Evolutionary conservation across 768 basidiomycete species (phyloP).

Genomic region (Mycena capillaripes): DNA sequence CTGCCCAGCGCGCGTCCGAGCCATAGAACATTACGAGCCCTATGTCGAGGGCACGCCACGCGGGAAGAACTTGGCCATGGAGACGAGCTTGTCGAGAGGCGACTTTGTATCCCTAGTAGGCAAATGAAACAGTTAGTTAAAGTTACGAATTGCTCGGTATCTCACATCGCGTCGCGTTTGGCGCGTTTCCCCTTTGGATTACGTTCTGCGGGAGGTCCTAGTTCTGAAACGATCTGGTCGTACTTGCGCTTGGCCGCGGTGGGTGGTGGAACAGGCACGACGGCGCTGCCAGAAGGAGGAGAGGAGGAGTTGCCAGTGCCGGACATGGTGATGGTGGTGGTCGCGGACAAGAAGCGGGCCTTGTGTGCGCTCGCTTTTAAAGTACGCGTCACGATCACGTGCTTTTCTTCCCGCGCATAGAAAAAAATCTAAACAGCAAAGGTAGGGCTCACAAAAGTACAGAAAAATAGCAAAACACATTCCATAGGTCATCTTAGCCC

Average conservation of each 20-base stretch:
- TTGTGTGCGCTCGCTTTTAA: not conserved
- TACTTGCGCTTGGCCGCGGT: not conserved
- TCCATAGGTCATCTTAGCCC: not conserved
- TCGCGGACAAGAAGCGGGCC: slow-evolving; percentile 9
- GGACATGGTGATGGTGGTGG: not conserved
- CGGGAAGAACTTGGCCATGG: not conserved
- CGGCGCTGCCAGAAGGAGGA: not conserved
- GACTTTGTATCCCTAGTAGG: not conserved
- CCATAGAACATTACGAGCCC: not conserved
- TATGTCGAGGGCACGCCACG: not conserved
- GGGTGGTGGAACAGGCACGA: not conserved
- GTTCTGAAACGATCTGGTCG: not conserved
- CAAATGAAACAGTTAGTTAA: not conserved
- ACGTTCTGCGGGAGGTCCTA: not conserved
- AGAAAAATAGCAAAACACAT: not conserved
- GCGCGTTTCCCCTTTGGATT: not conserved
- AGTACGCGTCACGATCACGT: slow-evolving; percentile 8
- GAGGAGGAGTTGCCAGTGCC: not conserved
- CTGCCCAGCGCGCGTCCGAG: not conserved
- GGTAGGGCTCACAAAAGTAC: not conserved
- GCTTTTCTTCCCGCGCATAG: not conserved
- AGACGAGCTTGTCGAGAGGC: not conserved
- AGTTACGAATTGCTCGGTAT: not conserved
- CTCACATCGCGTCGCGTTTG: not conserved
- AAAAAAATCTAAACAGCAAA: not conserved